These are phyloP conservation scores for Calocybe cyanea DNA, from an alignment of 768 basidiomycete genomes.

Conservation along the genomic window DNA sequence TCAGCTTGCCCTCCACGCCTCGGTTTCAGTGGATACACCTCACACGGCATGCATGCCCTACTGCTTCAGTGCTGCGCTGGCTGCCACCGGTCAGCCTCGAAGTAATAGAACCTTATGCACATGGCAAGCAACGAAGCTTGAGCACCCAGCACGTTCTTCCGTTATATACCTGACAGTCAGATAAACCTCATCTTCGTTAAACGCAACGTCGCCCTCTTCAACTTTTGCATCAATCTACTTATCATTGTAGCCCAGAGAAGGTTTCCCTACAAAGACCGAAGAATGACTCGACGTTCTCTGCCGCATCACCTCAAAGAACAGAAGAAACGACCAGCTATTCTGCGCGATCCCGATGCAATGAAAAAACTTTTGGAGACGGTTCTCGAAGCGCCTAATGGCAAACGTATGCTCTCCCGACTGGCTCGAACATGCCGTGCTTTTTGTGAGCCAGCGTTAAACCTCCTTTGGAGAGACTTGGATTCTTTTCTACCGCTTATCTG, in stretches of 20 bases:
- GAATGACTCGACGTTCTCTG: constrained; percentile 19
- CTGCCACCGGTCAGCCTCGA: constrained; percentile 29
- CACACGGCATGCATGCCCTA: constrained; percentile 11
- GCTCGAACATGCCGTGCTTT: constrained; percentile 74
- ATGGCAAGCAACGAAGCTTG: constrained; percentile 15
- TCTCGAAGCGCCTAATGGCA: constrained; percentile 57
- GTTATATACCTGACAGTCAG: constrained; percentile 33
- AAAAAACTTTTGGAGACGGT: constrained; percentile 45
- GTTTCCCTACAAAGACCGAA: constrained; percentile 21
- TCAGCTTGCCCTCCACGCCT: constrained; percentile 2
- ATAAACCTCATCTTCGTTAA: constrained; percentile 19
- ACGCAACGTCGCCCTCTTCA: constrained; percentile 28
- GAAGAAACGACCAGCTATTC: constrained; percentile 48
- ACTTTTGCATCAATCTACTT: constrained; percentile 29
- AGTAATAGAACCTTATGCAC: constrained; percentile 17
- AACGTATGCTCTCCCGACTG: constrained; percentile 63
- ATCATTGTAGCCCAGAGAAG: no score
- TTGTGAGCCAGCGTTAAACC: constrained; percentile 65
- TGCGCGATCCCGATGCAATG: constrained; percentile 60
- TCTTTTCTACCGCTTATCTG: constrained; percentile 69
- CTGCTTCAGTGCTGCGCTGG: constrained; percentile 1
- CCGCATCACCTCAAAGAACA: constrained; percentile 43
- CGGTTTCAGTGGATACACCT: constrained; percentile 8
- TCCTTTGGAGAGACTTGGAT: constrained; percentile 77
- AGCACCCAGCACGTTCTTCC: constrained; percentile 35